Percentiles rank a stretch among this genome's conserved stretches.
Evolutionary conservation across 1,284 basidiomycete genomes (phyloP).

Genomic region (Vanrija humicola): DNA sequence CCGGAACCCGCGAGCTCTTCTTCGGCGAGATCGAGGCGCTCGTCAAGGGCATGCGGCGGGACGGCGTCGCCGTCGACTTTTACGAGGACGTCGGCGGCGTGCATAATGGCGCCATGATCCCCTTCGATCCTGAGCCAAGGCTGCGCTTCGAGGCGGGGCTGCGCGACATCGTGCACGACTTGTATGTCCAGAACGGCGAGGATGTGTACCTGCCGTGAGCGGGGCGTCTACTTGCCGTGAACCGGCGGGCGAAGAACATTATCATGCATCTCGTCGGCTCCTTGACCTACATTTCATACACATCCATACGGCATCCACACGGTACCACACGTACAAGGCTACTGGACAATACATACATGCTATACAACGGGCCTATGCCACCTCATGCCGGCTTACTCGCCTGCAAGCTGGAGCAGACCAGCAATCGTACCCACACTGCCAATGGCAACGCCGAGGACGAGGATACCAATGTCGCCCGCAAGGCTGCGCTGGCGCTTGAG

Average conservation of each 20-base stretch:
- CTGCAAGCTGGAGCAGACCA: conserved; percentile 32
- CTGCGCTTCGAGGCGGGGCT: no score
- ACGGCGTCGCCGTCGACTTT: conserved; percentile 26
- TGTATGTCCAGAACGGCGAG: no score
- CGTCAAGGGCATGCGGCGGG: conserved; percentile 27
- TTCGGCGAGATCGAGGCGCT: conserved; percentile 30
- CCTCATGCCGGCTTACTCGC: neutral
- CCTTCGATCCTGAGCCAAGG: no score
- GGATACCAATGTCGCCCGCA: conserved; percentile 12
- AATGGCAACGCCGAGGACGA: conserved; percentile 28
- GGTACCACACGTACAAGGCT: neutral
- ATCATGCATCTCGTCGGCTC: no score
- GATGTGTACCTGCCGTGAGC: no score
- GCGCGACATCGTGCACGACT: no score
- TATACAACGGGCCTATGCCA: neutral
- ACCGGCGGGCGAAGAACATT: no score
- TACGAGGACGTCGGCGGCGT: neutral
- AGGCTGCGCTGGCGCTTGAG: conserved; percentile 1
- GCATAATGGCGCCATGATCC: no score
- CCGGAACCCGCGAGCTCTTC: conserved; percentile 38
- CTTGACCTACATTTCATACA: no score
- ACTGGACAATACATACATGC: neutral
- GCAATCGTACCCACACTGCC: conserved; percentile 35
- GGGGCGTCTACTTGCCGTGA: no score
- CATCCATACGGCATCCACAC: neutral